Conservation (phyloP, 208 protist genomes). For the Kentomonas sorsogonicus region DNA sequence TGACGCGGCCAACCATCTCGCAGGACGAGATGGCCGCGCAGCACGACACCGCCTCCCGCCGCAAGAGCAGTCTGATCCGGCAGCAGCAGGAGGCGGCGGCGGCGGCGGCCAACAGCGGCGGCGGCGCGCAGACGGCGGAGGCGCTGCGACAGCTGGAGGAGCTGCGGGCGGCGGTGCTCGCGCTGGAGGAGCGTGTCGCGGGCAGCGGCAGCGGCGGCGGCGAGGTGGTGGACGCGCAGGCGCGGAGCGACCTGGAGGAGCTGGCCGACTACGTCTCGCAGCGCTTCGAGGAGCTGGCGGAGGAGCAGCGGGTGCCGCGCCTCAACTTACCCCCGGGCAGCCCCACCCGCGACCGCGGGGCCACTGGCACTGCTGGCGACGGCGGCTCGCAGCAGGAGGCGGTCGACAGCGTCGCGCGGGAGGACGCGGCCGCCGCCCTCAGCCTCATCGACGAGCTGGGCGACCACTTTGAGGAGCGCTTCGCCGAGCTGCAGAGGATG, state of each 20-base stretch:
- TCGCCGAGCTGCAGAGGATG: conserved; percentile 65
- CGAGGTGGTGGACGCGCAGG: conserved; percentile 42
- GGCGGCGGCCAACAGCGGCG: too few relatives aligned
- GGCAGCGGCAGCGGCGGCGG: conserved; percentile 5
- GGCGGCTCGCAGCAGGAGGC: too few relatives aligned
- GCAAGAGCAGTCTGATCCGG: neutral
- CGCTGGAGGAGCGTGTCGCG: neutral
- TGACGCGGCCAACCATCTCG: conserved; percentile 4
- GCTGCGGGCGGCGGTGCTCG: conserved; percentile 13
- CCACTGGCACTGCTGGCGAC: neutral
- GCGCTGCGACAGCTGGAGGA: conserved; percentile 25
- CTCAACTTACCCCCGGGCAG: neutral
- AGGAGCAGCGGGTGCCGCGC: neutral
- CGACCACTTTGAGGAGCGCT: conserved; percentile 46
- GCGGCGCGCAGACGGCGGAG: conserved; percentile 20
- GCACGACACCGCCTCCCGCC: conserved; percentile 9
- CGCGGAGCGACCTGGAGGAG: conserved; percentile 64
- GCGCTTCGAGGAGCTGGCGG: conserved; percentile 62
- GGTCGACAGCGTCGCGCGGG: conserved; percentile 66
- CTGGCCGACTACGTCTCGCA: conserved; percentile 63
- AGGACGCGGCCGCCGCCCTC: conserved; percentile 64
- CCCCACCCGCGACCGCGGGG: neutral
- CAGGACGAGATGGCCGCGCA: conserved; percentile 4
- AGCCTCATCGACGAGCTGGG: conserved; percentile 64
- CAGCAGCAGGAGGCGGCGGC: conserved; percentile 4